Base-by-base conservation (phyloP, 148 eudicot genomes). In the Chenopodium suecicum region DNA sequence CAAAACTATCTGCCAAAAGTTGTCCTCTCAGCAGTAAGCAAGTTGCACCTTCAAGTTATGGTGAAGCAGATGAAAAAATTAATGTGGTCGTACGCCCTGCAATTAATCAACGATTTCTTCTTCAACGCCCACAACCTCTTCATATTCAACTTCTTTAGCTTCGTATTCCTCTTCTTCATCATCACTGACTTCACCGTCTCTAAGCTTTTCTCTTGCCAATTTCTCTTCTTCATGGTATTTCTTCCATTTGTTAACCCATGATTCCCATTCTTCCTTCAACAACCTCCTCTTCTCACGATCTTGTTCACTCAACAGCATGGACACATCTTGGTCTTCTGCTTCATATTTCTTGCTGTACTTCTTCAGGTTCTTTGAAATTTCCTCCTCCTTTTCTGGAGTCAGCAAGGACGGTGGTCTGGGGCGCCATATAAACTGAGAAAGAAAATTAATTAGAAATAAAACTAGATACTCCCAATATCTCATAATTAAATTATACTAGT, bases 111-210 rank as follows among this genome's bases (percentile, higher is more conserved):
- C 82, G n/a, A 90, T 86, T 83, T 96, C 97, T 76, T 96, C 92
- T 1, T 87, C 63, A 16, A 90, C 89, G 69, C 92, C 90, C 7
- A 94, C 17, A 52, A 96, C 56, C 76, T 96, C 98, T 80, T 96
- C 99, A 29, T 90, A 89, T 74, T 96, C 97, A 3, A 94, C 90
- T 77, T 96, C 99, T 77, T 96, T 96, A 0, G 94, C 94, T 70
- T 94, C 94, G 25, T 92, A 96, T 75, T 91, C 99, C 74, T 96
- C 97, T 74, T 96, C 99, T 74, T 96, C 99, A n/a, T 88, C 95
- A 9, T 96, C 99, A 73, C 99, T 94, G 65, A 86, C 97, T 74
- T 92, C 97, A 22, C 95, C 98, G 56, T 92, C 97, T 74, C 99
- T 87, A 1, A 92, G 89, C 70, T 78, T 83, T 75, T 91, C 91